A percentile compares a stretch with the other conserved stretches of the same genome.
Evolutionary conservation across 176 grass and related monocot species (phyloP).

Genomic region (Carex scoparia): DNA sequence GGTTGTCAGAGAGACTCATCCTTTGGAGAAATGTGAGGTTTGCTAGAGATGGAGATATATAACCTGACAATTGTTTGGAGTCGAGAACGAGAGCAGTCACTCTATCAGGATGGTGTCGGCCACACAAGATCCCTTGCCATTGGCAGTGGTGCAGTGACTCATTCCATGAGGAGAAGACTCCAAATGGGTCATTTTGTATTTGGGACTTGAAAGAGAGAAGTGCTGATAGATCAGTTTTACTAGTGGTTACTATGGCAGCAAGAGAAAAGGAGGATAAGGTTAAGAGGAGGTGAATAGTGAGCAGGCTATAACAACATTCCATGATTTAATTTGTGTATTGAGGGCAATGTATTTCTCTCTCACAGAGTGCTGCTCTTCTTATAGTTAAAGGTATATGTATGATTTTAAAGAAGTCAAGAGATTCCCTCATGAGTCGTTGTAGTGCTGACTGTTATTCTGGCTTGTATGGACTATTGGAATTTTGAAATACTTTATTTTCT

Average conservation of each 20-base stretch:
- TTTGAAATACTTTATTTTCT: too few species aligned
- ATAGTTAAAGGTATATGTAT: too few species aligned
- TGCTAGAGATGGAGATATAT: background rate
- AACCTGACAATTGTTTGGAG: slow-evolving; percentile 15
- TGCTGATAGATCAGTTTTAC: background rate
- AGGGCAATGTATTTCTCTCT: too few species aligned
- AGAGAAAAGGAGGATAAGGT: background rate
- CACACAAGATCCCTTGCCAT: slow-evolving; percentile 34
- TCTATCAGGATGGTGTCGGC: slow-evolving; percentile 22
- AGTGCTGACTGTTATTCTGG: too few species aligned
- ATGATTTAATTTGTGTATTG: too few species aligned
- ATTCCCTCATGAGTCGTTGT: too few species aligned
- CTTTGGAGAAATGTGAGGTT: slow-evolving; percentile 45
- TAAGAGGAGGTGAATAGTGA: background rate
- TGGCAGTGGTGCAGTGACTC: slow-evolving; percentile 19
- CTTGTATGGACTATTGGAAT: too few species aligned
- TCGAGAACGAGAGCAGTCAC: slow-evolving; percentile 12
- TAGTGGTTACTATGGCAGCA: background rate
- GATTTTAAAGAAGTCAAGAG: too few species aligned
- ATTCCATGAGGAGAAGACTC: slow-evolving; percentile 41
- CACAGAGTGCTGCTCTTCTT: too few species aligned
- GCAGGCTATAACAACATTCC: too few species aligned
- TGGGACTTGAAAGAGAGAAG: slow-evolving; percentile 39
- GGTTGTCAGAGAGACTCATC: slow-evolving; percentile 28
- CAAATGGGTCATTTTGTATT: background rate